Base-by-base conservation (phyloP, 805 yeast genomes). In the Wickerhamiella siamensis region DNA sequence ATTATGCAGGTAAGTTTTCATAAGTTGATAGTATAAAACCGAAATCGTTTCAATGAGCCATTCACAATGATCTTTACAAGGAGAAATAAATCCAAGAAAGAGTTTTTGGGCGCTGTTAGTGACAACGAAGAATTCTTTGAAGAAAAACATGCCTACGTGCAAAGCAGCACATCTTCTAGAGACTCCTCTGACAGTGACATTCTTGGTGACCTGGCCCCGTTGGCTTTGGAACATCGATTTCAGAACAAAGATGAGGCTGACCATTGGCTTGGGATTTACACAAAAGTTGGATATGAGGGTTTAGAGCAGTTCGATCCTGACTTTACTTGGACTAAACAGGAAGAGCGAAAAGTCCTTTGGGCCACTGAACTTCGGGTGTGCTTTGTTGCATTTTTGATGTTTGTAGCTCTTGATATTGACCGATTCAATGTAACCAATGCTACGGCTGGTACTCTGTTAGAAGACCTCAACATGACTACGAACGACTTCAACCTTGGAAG, bases 401-500 rank as follows among this genome's bases (percentile, higher is more conserved):
- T 76, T 53, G 59, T 71, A 34, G 76, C 74, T 12, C 63, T 77
- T 42, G 75, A 76, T 52, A 56, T 75, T 43, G 81, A 75, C 56
- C 60, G 83, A 50, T 69, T 69, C 39, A 76, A 77, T 53, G 56
- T 77, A 38, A 53, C 64, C 3, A 78, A 75, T 51, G 79, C 79
- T 8, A 62, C 73, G 4, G 63, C 82, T 0, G 83, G 74, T 47
- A 67, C 72, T 48, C 48, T 77, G 50, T 55, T 77, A 39, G 59
- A 55, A 1, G 80, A 77, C 47, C 59, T 76, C 43, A 53, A 61
- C 1, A 50, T 78, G 53, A 68, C 69, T 22, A 74, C 79, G 12
- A 61, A 72, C 49, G 72, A 77, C 44, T 75, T 67, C 55, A 79
- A 78, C 55, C 53, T 64, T 32, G 84, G 81, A 18, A 69, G 64